Base-by-base conservation (phyloP, 2,329 filamentous ascomycete genomes). In the Botryosphaeria dothidea region DNA sequence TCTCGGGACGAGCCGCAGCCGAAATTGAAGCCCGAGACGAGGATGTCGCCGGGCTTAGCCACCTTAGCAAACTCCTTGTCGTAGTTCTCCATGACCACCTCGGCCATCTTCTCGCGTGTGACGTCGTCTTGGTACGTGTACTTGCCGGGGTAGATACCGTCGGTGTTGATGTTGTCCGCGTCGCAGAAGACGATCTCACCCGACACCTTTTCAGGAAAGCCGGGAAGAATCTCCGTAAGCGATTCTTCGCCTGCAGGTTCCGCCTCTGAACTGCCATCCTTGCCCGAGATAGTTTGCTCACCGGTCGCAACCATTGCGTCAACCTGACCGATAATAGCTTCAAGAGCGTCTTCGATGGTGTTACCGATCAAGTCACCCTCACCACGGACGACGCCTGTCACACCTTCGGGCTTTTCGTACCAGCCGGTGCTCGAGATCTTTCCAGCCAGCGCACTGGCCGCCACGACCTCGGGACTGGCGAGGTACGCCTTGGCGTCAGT, bases 61-160 rank as follows among this genome's bases (percentile, higher is more conserved):
- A 89, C 82, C 0, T 79, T 76, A 9, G 83, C 77, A 75, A 97
- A 97, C 0, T 82, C 75, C 0, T 85, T 79, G 74, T 98, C 94
- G 79, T 97, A 98, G 83, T 98, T 98, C 75, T 90, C 86, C 93
- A 98, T 97, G 78, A 91, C 93, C 0, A 93, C 93, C 69, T 91
- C 82, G 0, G 92, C 92, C 94, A 98, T 97, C 65, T 87, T 87
- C 67, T 92, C 90, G 0, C 79, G 82, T 0, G 90, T 80, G 0
- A 98, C 84, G 71, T 91, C 85, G 73, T 98, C 93, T 74, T 96
- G 92, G 78, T 98, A 98, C 0, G 93, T 97, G 77, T 92, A 93
- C 74, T 93, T 93, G 4, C 92, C 92, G 0, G 93, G 91, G 77
- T 98, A 98, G 75, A 98, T 97, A 62, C 86, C 89, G 73, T 98